Conservation (phyloP, 306 rosid genomes). For the Lagenaria siceraria region DNA sequence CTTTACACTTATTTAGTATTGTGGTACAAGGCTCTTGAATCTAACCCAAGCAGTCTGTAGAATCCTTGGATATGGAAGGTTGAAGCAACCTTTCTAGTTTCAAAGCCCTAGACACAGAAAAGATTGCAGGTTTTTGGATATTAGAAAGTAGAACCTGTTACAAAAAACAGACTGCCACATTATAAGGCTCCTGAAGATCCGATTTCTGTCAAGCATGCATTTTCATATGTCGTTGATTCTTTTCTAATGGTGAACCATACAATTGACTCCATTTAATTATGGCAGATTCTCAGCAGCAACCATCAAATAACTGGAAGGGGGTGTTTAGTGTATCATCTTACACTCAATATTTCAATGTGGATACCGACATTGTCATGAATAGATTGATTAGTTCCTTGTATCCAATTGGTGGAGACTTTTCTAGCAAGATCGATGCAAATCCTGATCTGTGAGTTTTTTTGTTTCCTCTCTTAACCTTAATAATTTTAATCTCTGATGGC, state of each 20-base stretch:
- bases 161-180: not conserved
- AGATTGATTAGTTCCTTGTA: conserved; percentile 71
- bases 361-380: conserved; percentile 67
- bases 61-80: not conserved
- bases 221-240: not conserved
- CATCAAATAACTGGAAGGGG: conserved; percentile 84
- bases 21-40: not conserved
- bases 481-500: not conserved
- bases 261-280: conserved; percentile 11
- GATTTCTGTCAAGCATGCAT: not conserved
- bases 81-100: not conserved
- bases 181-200: not conserved
- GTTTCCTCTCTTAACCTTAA: not conserved
- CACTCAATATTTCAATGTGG: conserved; percentile 79
- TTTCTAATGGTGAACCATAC: not conserved
- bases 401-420: conserved; percentile 76
- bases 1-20: not conserved
- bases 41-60: not conserved
- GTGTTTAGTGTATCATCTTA: conserved; percentile 70
- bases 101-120: not conserved
- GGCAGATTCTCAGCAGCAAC: conserved; percentile 86
- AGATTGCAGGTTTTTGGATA: not conserved
- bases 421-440: conserved; percentile 84
- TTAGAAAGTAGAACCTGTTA: not conserved
- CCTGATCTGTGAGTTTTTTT: conserved; percentile 79